Evolutionary conservation across 148 eudicot genomes (phyloP).

Genomic region (Nepenthes gracilis): DNA sequence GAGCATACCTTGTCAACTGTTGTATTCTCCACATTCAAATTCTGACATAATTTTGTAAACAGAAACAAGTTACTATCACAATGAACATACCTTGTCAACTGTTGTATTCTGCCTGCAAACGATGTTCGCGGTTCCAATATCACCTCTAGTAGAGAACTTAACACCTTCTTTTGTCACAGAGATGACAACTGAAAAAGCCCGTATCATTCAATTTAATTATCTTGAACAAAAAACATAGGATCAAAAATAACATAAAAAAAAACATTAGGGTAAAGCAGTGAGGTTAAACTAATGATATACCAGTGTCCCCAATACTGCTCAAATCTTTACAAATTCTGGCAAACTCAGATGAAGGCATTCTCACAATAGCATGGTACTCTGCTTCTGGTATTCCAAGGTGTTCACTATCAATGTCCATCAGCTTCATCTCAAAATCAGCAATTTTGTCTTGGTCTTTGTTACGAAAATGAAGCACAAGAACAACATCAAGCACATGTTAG

Average conservation of each 20-base stretch:
- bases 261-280: not conserved
- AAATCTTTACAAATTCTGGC: slow-evolving; percentile 83
- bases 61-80: not conserved
- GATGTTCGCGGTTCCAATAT: slow-evolving; percentile 78
- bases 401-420: slow-evolving; percentile 91
- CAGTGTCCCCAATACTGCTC: slow-evolving; percentile 91
- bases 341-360: slow-evolving; percentile 91
- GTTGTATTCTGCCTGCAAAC: slow-evolving; percentile 83
- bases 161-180: slow-evolving; percentile 94
- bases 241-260: not conserved
- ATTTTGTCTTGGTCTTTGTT: slow-evolving; percentile 79
- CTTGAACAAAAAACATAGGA: not conserved
- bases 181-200: slow-evolving; percentile 57
- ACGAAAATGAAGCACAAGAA: not conserved
- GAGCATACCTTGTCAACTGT: slow-evolving; percentile 78
- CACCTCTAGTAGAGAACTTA: slow-evolving; percentile 79
- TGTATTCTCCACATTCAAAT: slow-evolving; percentile 28
- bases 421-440: slow-evolving; percentile 95
- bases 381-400: slow-evolving; percentile 97
- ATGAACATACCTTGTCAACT: slow-evolving; percentile 64
- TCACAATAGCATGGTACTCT: slow-evolving; percentile 84
- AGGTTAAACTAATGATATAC: slow-evolving; percentile 12
- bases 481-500: not conserved
- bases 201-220: not conserved
- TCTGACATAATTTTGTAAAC: not conserved